phyloP scores from a whole-genome alignment of 1,284 basidiomycete species.

The Trichosporon coremiiforme region DNA sequence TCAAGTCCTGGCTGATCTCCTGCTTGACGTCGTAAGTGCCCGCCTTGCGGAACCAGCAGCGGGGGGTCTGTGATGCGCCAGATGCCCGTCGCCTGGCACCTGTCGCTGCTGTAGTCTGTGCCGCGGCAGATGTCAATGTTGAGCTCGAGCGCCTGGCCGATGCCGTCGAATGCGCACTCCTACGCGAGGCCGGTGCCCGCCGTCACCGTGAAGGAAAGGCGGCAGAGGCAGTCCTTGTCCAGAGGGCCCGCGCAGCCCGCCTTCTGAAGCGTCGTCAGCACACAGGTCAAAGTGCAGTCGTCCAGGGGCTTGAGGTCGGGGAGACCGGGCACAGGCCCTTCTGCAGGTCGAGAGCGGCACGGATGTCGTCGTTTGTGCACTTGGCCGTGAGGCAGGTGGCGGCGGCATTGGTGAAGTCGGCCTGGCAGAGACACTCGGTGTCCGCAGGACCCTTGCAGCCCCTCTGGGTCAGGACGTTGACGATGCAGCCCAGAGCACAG shows the following conservation, averaged over 20 bases:
- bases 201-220: constrained; percentile 2
- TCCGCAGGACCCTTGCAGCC: constrained; percentile 17
- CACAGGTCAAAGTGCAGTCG: constrained; percentile 2
- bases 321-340: constrained; percentile 8
- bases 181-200: neutral
- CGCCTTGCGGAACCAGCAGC: constrained; percentile 10
- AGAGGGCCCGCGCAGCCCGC: constrained; percentile 18
- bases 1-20: no score
- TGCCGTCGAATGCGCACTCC: neutral
- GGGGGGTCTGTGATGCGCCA: constrained; percentile 21
- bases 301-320: constrained; percentile 17
- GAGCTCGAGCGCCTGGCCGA: constrained; percentile 2
- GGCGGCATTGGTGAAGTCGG: constrained; percentile 6
- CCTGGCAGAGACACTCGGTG: constrained; percentile 17
- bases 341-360: constrained; percentile 15
- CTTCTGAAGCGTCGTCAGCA: constrained; percentile 12
- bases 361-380: constrained; percentile 16
- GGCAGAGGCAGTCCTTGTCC: constrained; percentile 24
- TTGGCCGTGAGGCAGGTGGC: neutral
- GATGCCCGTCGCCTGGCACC: constrained; percentile 20
- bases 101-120: neutral
- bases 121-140: constrained; percentile 2
- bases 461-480: neutral
- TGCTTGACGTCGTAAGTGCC: neutral
- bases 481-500: constrained; percentile 19